Evolutionary conservation across 2,329 filamentous ascomycete genomes (phyloP).

Genomic region (Lachnellula willkommii): DNA sequence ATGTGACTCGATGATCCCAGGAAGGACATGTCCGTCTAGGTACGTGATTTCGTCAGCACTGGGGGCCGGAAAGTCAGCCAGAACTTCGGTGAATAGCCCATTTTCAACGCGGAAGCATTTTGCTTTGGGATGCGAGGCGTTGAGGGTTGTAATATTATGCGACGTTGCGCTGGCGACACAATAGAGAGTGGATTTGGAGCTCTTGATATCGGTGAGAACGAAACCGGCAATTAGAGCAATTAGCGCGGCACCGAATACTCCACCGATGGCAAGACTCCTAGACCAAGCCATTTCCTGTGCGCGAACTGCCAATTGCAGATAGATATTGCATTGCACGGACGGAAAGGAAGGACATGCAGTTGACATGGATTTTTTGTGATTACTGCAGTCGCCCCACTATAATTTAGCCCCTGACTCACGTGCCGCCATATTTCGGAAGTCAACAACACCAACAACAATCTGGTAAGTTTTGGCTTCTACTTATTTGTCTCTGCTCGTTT

Average conservation of each 20-base stretch:
- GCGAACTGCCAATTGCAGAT: no score
- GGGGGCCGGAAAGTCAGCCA: constrained; percentile 30
- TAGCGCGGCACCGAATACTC: neutral
- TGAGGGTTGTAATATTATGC: constrained; percentile 40
- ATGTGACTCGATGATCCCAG: constrained; percentile 67
- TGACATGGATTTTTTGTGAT: no score
- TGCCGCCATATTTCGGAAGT: no score
- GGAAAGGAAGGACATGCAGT: no score
- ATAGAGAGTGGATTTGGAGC: constrained; percentile 18
- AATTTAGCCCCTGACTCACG: no score
- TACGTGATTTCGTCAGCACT: constrained; percentile 31
- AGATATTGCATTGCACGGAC: no score
- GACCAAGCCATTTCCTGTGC: no score
- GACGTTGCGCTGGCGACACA: constrained; percentile 32
- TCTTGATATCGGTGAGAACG: neutral
- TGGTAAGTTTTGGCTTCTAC: no score
- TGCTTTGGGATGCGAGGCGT: constrained; percentile 34
- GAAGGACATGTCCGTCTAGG: constrained; percentile 51
- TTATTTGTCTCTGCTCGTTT: no score
- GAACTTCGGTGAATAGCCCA: constrained; percentile 48
- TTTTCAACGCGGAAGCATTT: constrained; percentile 52
- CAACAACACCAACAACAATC: no score
- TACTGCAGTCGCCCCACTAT: no score
- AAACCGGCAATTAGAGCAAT: constrained; percentile 9
- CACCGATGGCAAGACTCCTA: neutral